Evolutionary conservation across 257 asterid species (phyloP).

Genomic region (Solanum boliviense): DNA sequence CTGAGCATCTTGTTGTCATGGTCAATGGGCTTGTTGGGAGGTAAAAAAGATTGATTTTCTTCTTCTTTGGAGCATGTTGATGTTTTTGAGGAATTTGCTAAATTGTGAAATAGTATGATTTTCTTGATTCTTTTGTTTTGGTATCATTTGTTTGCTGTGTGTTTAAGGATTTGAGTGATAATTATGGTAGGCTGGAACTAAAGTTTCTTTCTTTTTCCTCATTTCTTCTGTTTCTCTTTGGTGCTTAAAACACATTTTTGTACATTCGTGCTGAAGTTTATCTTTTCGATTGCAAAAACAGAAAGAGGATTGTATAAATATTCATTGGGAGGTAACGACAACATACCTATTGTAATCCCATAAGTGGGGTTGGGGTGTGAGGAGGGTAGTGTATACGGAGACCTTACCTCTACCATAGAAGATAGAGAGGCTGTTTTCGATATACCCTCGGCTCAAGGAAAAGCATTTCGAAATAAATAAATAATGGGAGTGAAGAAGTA

Average conservation of each 20-base stretch:
- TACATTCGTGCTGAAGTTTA: background rate
- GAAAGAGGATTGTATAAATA: background rate
- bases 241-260: background rate
- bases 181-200: background rate
- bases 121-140: background rate
- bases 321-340: background rate
- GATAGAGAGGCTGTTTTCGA: background rate
- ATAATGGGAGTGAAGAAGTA: background rate
- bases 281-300: background rate
- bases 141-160: background rate
- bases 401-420: background rate
- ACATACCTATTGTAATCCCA: background rate
- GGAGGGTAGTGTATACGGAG: background rate
- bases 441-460: background rate
- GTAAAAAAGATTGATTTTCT: slow-evolving; percentile 11
- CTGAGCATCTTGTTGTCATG: slow-evolving; percentile 75
- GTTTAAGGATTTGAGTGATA: background rate
- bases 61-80: background rate
- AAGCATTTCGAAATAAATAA: background rate
- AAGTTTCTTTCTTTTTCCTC: background rate
- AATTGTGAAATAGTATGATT: background rate
- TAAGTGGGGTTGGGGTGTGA: background rate
- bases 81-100: background rate
- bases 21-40: slow-evolving; percentile 85
- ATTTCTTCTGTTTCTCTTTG: background rate